phyloP scores from a whole-genome alignment of 805 yeast genomes.

The Candida loeiensis region DNA sequence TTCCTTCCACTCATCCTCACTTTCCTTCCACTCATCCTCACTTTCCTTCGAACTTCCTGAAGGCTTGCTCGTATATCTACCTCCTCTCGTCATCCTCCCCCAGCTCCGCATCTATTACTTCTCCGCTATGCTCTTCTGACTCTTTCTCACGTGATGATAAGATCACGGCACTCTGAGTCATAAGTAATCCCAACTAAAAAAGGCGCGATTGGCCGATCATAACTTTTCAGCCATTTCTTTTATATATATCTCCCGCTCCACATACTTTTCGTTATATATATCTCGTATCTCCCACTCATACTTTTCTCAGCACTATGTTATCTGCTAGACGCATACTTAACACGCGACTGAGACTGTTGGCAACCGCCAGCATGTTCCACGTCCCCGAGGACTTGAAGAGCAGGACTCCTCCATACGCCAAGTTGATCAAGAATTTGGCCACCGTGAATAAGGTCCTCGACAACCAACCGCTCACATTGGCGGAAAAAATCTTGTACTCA shows the following conservation, averaged over 20 bases:
- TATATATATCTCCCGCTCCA: conserved; percentile 2
- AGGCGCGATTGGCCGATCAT: conserved; percentile 6
- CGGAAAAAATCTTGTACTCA: conserved; percentile 91
- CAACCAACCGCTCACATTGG: conserved; percentile 78
- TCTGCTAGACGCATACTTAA: conserved; percentile 6
- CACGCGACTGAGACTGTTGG: conserved; percentile 7
- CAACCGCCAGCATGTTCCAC: conserved; percentile 23
- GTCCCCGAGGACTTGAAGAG: conserved; percentile 62
- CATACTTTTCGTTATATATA: not conserved
- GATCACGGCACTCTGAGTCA: conserved; percentile 7
- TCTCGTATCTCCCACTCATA: not conserved
- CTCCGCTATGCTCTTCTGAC: not conserved
- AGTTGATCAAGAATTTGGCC: conserved; percentile 60
- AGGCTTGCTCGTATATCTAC: too few species aligned
- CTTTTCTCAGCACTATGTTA: conserved; percentile 3
- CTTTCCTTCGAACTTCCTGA: too few species aligned
- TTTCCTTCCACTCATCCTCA: too few species aligned
- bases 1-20: too few species aligned
- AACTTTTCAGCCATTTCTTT: not conserved
- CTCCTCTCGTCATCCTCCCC: too few species aligned
- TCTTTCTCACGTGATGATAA: conserved; percentile 8
- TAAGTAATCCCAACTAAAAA: conserved; percentile 8
- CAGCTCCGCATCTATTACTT: too few species aligned
- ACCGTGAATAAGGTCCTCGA: conserved; percentile 62
- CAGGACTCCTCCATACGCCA: conserved; percentile 85